These are phyloP conservation scores for Panicum miliaceum DNA, from an alignment of 176 grass and related monocot species.

Conservation along the genomic window DNA sequence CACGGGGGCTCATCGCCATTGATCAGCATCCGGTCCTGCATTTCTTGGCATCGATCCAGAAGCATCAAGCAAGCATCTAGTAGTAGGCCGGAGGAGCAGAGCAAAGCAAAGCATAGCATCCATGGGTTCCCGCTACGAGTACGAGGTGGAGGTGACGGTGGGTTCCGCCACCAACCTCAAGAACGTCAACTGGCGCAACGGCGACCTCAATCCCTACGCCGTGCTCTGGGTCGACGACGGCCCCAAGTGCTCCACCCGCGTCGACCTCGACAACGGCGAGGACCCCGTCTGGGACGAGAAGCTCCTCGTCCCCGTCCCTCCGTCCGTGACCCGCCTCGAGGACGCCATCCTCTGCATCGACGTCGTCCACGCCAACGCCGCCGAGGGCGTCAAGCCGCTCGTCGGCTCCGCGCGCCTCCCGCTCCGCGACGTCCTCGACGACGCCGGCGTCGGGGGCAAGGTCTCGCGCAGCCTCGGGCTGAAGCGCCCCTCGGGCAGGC, in stretches of 20 bases:
- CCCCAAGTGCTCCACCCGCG: constrained; percentile 62
- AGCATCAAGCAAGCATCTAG: too few species aligned
- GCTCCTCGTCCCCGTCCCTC: constrained; percentile 50
- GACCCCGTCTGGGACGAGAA: constrained; percentile 78
- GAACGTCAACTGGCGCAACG: constrained; percentile 82
- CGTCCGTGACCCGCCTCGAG: constrained; percentile 19
- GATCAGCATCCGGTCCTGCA: too few species aligned
- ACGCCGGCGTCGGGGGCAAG: constrained; percentile 58
- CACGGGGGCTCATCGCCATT: too few species aligned
- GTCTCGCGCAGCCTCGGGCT: constrained; percentile 51
- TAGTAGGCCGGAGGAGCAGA: too few species aligned
- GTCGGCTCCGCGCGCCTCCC: constrained; percentile 69
- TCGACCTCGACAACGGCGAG: constrained; percentile 55
- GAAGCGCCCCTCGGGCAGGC: constrained; percentile 72
- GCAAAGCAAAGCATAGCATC: too few species aligned
- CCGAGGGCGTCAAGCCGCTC: constrained; percentile 69
- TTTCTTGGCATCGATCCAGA: too few species aligned
- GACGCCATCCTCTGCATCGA: constrained; percentile 72
- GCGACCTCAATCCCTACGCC: constrained; percentile 61
- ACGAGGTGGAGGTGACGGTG: constrained; percentile 67
- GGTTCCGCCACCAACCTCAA: constrained; percentile 60
- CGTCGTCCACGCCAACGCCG: constrained; percentile 68
- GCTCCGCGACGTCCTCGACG: constrained; percentile 73
- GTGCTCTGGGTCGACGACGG: constrained; percentile 62
- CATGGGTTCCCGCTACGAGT: constrained; percentile 69